phyloP scores from a whole-genome alignment of 257 asterid genomes.

The Parsonsia alboflavescens region DNA sequence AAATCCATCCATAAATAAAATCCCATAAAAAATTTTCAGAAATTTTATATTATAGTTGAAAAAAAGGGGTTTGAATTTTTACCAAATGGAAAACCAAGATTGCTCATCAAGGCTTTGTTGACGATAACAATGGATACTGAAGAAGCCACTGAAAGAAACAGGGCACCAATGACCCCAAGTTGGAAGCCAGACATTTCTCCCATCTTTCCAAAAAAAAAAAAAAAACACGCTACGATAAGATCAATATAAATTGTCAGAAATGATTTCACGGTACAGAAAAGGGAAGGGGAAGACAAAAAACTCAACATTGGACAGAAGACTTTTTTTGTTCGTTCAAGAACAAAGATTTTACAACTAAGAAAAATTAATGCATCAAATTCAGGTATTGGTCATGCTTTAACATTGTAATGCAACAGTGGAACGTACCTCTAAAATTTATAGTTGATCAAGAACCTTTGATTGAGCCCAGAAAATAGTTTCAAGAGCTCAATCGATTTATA shows the following conservation, averaged over 20 bases:
- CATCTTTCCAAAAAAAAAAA: constrained; percentile 32
- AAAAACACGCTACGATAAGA: neutral
- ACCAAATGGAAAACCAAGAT: constrained; percentile 89
- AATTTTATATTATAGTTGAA: neutral
- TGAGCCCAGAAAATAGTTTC: neutral
- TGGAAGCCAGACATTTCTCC: constrained; percentile 76
- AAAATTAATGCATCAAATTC: too few relatives aligned
- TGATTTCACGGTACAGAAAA: neutral
- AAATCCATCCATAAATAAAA: neutral
- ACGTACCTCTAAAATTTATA: neutral
- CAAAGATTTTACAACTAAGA: too few relatives aligned
- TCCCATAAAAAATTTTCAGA: neutral
- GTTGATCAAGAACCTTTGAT: neutral
- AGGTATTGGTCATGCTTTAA: too few relatives aligned
- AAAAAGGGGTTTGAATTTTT: constrained; percentile 3
- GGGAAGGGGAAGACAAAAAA: too few relatives aligned
- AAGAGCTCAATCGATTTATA: neutral
- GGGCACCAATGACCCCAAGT: constrained; percentile 74
- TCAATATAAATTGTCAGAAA: too few relatives aligned
- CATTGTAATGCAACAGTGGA: neutral
- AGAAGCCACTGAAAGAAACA: constrained; percentile 81
- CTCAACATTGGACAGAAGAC: too few relatives aligned
- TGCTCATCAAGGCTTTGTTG: constrained; percentile 89
- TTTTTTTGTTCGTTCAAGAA: neutral
- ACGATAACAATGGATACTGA: constrained; percentile 88